phyloP scores from a whole-genome alignment of 129 eudicot species.

The Artemisia tridentata region DNA sequence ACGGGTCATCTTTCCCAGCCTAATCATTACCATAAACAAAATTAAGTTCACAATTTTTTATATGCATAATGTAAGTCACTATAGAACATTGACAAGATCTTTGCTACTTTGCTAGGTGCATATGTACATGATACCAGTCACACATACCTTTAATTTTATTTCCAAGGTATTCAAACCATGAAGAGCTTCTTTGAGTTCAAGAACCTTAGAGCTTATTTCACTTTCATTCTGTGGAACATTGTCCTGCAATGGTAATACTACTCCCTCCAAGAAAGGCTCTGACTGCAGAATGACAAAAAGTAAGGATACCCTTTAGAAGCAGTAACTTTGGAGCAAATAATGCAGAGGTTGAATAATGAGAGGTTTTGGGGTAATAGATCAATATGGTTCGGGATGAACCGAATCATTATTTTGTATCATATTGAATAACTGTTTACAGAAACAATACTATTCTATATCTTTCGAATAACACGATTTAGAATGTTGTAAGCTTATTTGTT shows the following conservation, averaged over 20 bases:
- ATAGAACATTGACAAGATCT: no score
- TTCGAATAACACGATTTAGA: neutral
- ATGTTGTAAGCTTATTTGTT: no score
- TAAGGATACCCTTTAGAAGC: constrained; percentile 12
- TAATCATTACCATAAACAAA: constrained; percentile 19
- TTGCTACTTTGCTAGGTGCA: no score
- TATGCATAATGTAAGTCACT: neutral
- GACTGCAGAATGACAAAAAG: constrained; percentile 43
- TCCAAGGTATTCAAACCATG: constrained; percentile 62
- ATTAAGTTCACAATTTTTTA: constrained; percentile 6
- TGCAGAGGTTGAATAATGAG: neutral
- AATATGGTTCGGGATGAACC: neutral
- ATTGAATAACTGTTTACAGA: neutral
- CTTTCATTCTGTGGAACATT: constrained; percentile 30
- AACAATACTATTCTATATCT: neutral
- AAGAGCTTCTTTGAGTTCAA: constrained; percentile 55
- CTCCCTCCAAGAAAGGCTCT: constrained; percentile 66
- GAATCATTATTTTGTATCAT: neutral
- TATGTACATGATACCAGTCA: neutral
- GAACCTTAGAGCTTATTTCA: constrained; percentile 44
- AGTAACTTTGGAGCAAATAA: neutral
- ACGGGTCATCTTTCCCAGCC: constrained; percentile 60
- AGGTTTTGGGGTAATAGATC: neutral
- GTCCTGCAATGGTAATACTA: constrained; percentile 61
- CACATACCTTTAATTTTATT: constrained; percentile 64